Base-by-base conservation (phyloP, 2,329 filamentous ascomycete species). In the Ophiostoma sp. region DNA sequence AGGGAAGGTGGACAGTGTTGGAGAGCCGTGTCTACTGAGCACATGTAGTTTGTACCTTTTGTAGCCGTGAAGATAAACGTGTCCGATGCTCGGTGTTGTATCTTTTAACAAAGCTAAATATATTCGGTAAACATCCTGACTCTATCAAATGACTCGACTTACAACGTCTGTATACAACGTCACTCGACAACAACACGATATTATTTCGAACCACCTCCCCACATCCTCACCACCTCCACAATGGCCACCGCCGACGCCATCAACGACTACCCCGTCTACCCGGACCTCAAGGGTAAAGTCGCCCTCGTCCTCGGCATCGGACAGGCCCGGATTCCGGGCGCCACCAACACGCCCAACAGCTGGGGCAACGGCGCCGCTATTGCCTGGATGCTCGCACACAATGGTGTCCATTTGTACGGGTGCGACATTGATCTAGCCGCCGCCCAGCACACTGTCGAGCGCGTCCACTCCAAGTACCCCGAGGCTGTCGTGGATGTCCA, bases 311-410 rank as follows among this genome's bases (percentile, higher is more conserved):
- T 80, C 3, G 82, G 81, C 57, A 79, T 82, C 39, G 81, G 81
- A n/a, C 80, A 81, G 75, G 79, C 78, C 61, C 78, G 79, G 19
- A 69, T 66, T 33, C 48, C 55, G 11, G 66, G 72, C 31, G 55
- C 70, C 57, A 78, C 78, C 36, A 78, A 79, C 50, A 80, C 79
- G 12, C 63, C 63, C 63, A 48, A 28, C 28, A 59, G 61, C 63
- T 84, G 83, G 83, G 82, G 83, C 48, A 84, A 83, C 75, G 83
- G 83, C 15, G 79, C 82, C 17, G 81, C 83, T 66, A 84, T 82
- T 33, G 82, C 83, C 19, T 79, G 79, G 25, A 77, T 83, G 31
- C 80, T 85, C 33, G 82, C 83, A 5, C 80, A 80, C 28, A 82
- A 83, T 78, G 83, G 83, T 22, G 83, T 82, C 5, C 80, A 77